phyloP scores from a whole-genome alignment of 306 rosid species.

The Casuarina cunninghamiana region DNA sequence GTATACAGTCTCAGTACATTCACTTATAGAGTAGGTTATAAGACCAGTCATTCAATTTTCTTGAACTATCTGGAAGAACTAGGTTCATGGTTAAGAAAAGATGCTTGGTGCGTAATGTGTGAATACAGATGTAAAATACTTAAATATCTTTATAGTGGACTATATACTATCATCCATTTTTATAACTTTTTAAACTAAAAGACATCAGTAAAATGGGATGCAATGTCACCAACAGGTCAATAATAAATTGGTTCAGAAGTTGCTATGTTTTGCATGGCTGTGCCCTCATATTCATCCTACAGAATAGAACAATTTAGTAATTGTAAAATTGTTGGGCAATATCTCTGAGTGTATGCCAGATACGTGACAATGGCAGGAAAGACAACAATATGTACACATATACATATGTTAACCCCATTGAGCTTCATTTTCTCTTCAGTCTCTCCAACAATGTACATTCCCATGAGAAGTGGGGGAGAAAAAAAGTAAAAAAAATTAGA shows the following conservation, averaged over 20 bases:
- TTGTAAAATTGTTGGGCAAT: neutral
- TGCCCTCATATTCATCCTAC: neutral
- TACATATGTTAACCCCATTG: neutral
- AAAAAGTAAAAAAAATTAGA: no score
- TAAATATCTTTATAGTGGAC: neutral
- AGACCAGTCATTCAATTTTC: neutral
- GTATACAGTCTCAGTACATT: neutral
- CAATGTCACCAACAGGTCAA: neutral
- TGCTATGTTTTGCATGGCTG: neutral
- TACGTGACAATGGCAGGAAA: neutral
- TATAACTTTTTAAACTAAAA: neutral
- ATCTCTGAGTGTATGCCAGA: neutral
- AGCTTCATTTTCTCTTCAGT: constrained; percentile 1
- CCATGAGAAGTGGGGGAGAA: neutral
- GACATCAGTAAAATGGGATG: neutral
- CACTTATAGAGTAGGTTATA: neutral
- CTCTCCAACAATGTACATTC: neutral
- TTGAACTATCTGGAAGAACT: neutral
- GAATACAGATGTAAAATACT: neutral
- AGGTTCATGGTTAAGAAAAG: neutral
- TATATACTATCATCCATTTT: neutral
- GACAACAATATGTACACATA: neutral
- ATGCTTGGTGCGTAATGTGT: neutral
- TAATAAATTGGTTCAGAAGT: neutral
- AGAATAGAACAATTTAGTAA: neutral